Percentiles rank a stretch among this genome's conserved stretches.
These are phyloP conservation scores for Sphenostylis stenocarpa DNA, from an alignment of 306 rosid species.

Conservation along the genomic window DNA sequence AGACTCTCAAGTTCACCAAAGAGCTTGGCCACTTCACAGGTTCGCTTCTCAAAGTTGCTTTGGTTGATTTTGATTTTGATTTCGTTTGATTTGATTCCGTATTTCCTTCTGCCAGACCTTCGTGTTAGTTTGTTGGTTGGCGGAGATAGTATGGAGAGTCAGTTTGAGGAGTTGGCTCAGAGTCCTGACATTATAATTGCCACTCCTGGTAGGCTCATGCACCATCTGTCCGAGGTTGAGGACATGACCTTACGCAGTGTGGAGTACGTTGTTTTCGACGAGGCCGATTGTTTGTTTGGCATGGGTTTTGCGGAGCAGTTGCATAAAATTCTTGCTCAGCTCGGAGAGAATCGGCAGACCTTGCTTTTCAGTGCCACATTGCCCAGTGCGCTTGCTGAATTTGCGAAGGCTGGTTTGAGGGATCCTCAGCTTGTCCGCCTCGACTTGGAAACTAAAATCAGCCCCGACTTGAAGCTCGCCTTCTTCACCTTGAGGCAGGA, in stretches of 20 bases:
- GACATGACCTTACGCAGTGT: conserved; percentile 82
- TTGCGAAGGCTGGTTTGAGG: conserved; percentile 93
- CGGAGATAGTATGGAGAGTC: conserved; percentile 93
- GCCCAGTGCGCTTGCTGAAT: conserved; percentile 94
- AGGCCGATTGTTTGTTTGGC: conserved; percentile 81
- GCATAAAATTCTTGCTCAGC: conserved; percentile 73
- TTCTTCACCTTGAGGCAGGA: conserved; percentile 84
- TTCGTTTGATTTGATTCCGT: neutral
- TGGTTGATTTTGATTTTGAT: neutral
- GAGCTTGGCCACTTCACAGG: conserved; percentile 81
- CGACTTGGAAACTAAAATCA: conserved; percentile 82
- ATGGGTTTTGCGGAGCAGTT: conserved; percentile 95
- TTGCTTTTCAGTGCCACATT: conserved; percentile 90
- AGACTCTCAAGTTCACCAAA: conserved; percentile 79
- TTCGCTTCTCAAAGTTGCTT: neutral
- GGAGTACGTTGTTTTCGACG: conserved; percentile 92
- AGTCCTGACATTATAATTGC: conserved; percentile 89
- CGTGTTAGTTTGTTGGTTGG: conserved; percentile 89
- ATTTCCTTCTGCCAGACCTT: conserved; percentile 52
- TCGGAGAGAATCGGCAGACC: conserved; percentile 87
- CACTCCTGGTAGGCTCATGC: conserved; percentile 98
- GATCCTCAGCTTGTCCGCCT: conserved; percentile 89
- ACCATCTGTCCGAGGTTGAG: conserved; percentile 84
- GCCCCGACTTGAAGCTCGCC: conserved; percentile 83
- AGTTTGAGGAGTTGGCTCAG: conserved; percentile 83